Conservation (phyloP, 2,329 filamentous ascomycete species). For the Torrubiellomyces zombiae region DNA sequence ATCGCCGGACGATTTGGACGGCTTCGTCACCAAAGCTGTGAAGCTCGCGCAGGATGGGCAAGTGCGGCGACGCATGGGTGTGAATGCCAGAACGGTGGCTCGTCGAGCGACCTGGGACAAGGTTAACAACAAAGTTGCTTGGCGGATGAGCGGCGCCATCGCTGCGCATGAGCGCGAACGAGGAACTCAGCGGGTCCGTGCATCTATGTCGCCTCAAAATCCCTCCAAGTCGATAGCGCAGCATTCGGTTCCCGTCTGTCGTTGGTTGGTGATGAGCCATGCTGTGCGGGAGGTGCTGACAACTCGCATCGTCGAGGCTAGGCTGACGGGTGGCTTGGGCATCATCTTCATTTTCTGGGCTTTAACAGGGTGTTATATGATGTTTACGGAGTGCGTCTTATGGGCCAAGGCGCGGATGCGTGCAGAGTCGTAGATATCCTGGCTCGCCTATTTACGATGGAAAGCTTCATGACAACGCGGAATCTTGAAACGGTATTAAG, state of each 20-base stretch:
- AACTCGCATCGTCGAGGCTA: constrained; percentile 23
- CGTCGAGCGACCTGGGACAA: constrained; percentile 53
- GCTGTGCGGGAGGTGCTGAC: constrained; percentile 19
- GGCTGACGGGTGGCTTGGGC: constrained; percentile 26
- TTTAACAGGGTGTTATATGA: constrained; percentile 29
- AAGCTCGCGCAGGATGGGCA: constrained; percentile 27
- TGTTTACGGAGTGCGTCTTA: constrained; percentile 28
- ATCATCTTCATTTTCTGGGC: constrained; percentile 32
- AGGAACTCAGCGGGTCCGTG: constrained; percentile 4
- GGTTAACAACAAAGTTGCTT: constrained; percentile 54
- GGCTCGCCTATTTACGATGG: too few relatives aligned
- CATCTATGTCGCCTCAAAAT: constrained; percentile 5
- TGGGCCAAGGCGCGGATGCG: constrained; percentile 19
- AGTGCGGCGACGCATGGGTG: constrained; percentile 27
- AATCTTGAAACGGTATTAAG: too few relatives aligned
- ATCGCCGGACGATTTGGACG: constrained; percentile 38
- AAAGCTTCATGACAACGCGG: too few relatives aligned
- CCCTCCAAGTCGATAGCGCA: constrained; percentile 8
- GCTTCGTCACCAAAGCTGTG: constrained; percentile 37
- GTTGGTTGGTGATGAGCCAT: constrained; percentile 27
- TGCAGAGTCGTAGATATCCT: constrained; percentile 10
- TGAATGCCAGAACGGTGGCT: constrained; percentile 35
- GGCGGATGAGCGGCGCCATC: constrained; percentile 41
- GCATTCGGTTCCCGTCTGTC: constrained; percentile 21
- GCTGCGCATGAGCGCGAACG: constrained; percentile 23